Evolutionary conservation across 108 stramenopile genomes (phyloP), one percentile per base, ranked within the genome.

Genomic region (Mediolabrus comicus): DNA sequence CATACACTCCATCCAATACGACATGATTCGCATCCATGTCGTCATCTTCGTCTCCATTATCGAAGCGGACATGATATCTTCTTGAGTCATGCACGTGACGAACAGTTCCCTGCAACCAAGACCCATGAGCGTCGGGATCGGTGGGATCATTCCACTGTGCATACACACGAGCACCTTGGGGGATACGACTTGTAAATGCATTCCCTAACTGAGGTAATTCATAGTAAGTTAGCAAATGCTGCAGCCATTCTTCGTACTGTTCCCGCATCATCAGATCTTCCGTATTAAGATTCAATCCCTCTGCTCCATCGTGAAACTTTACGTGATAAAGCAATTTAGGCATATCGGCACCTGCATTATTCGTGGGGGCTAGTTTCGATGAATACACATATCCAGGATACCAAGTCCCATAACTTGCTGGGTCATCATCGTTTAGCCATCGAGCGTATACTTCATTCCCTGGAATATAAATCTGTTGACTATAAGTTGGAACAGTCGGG

Each of bases 361-460:
- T 58, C 6, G 53, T 72, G n/a, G 68, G 75, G 33, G 65, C 67
- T 25, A 71, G 29, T 17, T 35, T 72, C 14, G 79, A 72, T 10
- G 71, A 65, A 26, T 62, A 35, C 10, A 80, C 52, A 16, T 51
- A 65, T 17, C 79, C 79, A 26, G 79, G 68, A 68, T 80, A 80
- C 79, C 79, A 80, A 25, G 79, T 59, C 8, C 79, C 79, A 33
- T 69, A 80, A 30, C 67, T 69, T 16, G 65, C 71, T 0, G 72
- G 72, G 53, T 80, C 79, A 6, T 80, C 62, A 35, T 62, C 59
- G 54, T 73, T 68, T 46, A 73, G 24, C 79, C 79, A 80, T 3
- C 79, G 79, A 59, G 79, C 79, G 28, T 72, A 80, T 0, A 80
- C 79, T 31, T 65, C 64, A 33, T 59, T 80, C 39, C 79, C 71